These are phyloP conservation scores for Recurvomyces mirabilis DNA, from an alignment of 495 filamentous ascomycete genomes.

Conservation along the genomic window DNA sequence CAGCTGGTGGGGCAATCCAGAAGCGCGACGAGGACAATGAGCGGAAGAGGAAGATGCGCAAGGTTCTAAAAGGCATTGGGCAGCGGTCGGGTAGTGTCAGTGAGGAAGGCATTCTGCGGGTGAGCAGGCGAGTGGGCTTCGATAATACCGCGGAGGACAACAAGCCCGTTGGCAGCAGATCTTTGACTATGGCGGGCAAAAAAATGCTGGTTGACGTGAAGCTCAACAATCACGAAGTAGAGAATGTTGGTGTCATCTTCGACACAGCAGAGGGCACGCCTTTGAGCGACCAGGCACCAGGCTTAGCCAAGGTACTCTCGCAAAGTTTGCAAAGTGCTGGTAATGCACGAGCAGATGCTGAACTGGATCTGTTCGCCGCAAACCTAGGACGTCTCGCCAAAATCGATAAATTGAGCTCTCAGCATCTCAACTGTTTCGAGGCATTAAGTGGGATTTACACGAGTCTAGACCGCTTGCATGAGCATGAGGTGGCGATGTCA, in stretches of 20 bases:
- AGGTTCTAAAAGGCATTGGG: conserved; percentile 39
- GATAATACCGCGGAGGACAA: conserved; percentile 38
- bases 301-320: conserved; percentile 42
- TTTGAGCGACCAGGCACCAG: conserved; percentile 35
- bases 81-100: conserved; percentile 45
- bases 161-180: conserved; percentile 45
- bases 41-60: conserved; percentile 41
- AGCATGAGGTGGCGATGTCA: conserved; percentile 52
- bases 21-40: conserved; percentile 44
- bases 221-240: conserved; percentile 37
- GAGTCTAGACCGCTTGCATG: conserved; percentile 51
- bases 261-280: conserved; percentile 38
- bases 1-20: conserved; percentile 7
- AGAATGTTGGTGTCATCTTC: conserved; percentile 33
- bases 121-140: conserved; percentile 61
- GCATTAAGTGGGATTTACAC: conserved; percentile 71
- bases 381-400: conserved; percentile 71
- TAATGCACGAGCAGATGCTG: conserved; percentile 39
- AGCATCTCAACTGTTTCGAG: conserved; percentile 75
- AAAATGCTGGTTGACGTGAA: conserved; percentile 45
- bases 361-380: conserved; percentile 57
- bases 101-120: conserved; percentile 66
- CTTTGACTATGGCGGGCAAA: conserved; percentile 60
- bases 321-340: conserved; percentile 39
- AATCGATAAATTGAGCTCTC: conserved; percentile 68